Evolutionary conservation across 202 grass and related monocot genomes (phyloP).

Genomic region (Eragrostis tef): DNA sequence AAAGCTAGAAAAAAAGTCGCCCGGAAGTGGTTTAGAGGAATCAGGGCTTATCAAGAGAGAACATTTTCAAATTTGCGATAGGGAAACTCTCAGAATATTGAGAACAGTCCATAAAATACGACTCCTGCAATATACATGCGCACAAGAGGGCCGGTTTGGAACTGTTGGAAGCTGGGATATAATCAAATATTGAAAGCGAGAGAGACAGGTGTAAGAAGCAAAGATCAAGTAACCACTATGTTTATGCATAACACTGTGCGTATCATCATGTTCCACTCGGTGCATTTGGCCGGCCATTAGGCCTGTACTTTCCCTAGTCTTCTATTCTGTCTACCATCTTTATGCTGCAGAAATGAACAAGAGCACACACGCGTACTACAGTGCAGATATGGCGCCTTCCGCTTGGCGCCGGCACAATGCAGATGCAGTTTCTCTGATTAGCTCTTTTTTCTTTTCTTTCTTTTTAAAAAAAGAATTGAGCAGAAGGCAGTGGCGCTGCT

Average conservation of each 20-base stretch:
- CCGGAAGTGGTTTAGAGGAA: neutral
- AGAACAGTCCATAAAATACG: neutral
- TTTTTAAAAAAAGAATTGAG: neutral
- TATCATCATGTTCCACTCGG: conserved; percentile 2
- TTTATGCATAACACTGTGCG: neutral
- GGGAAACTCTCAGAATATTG: neutral
- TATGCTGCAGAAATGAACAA: neutral
- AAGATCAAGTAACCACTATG: conserved; percentile 4
- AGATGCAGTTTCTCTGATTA: neutral
- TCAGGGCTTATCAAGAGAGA: neutral
- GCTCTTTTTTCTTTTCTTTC: no score
- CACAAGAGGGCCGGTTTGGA: neutral
- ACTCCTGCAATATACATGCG: neutral
- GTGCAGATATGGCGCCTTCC: conserved; percentile 25
- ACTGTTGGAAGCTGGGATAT: neutral
- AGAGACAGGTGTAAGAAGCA: neutral
- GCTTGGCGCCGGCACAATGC: conserved; percentile 10
- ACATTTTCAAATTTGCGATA: neutral
- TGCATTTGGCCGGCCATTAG: conserved; percentile 28
- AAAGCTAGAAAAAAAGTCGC: conserved; percentile 9
- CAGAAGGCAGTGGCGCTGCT: conserved; percentile 35
- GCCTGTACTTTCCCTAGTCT: neutral
- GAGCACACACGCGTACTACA: neutral
- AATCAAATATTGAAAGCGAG: neutral
- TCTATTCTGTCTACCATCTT: neutral